Base-by-base conservation (phyloP, 805 yeast species). In the Vanderwaltozyma yarrowii region DNA sequence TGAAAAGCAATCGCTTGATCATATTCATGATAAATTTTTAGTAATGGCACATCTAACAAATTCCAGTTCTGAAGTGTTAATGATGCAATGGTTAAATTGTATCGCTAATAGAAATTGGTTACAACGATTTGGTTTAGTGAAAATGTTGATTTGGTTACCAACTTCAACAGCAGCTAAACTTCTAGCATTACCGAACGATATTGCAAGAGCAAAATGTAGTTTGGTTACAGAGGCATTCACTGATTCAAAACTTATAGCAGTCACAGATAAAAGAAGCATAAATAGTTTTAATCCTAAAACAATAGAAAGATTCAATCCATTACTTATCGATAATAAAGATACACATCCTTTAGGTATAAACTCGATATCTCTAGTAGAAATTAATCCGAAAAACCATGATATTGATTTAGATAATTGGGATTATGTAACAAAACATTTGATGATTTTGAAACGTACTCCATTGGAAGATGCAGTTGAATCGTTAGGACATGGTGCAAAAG, bases 401-500 rank as follows among this genome's bases (percentile, higher is more conserved):
- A 50, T 77, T 14, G 68, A 71, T 47, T 57, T 71, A 3, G 80
- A 74, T 36, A 71, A 72, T 34, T 71, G 81, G 63, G 92, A 85
- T 42, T 75, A 74, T 46, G 76, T 87, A 13, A 65, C 80, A 14
- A 78, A 74, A 48, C 73, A 72, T 48, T 53, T 85, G 29, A 69
- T 78, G 63, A 64, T 76, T 16, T 56, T 69, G 24, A 62, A 65
- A 33, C 53, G 64, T 10, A 60, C 69, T 14, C 69, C 78, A 0
- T 52, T 78, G 10, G 38, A 45, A 1, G 73, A 70, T 16, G 63
- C 73, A 2, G 45, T 81, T 1, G 61, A 66, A 12, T 65, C 73
- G 16, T 59, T 89, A 9, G 95, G 95, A 0, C 88, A 94, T 2
- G 96, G 96, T 2, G 95, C 92, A 0, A 65, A 55, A 2, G 78